Evolutionary conservation across 768 basidiomycete species (phyloP), one percentile per base, ranked within the genome.

Genomic region (Omphalotus guepiniiformis): DNA sequence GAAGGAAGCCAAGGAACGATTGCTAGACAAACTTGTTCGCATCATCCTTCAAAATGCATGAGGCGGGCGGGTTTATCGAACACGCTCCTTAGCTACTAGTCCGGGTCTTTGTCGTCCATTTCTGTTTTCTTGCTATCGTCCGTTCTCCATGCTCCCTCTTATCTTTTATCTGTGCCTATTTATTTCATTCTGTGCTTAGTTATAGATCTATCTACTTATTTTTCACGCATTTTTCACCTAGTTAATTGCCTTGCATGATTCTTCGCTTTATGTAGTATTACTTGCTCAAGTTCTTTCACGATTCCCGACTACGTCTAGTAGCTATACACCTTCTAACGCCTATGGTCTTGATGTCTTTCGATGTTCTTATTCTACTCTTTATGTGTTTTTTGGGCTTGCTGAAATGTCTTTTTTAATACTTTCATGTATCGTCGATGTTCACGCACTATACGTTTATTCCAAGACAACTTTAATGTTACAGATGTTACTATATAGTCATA

Each of bases 11-110:
- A 79, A 76, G 54, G 71, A 67, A 51, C 65, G 63, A 18, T 70
- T 88, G 42, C 62, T 88, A 62, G 78, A 80, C 50, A 72, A 73
- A 49, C 82, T 88, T 55, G 65, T 78, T 39, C 68, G 72, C 41
- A 77, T 87, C 49, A 81, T 86, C 49, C 61, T 80, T 29, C 73
- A 75, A 49, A 72, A 72, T 52, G 71, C 71, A 46, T 78, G 58
- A 56, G 26, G 21, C 16, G 16, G 18, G 2, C n/a, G n/a, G 4
- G 25, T n/a, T 27, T 26, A 5, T 16, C 26, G 16, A 13, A 8
- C 15, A 46, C 19, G 51, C 39, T 25, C 19, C 29, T 34, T 13
- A 21, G n/a, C 13, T 34, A 15, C 18, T 37, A 29, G 28, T 18
- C 26, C 34, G n/a, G 18, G 22, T 32, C 27, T 22, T 46, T 32